These are phyloP conservation scores for Strobilomyces confusus DNA, from an alignment of 768 basidiomycete species.

Conservation along the genomic window DNA sequence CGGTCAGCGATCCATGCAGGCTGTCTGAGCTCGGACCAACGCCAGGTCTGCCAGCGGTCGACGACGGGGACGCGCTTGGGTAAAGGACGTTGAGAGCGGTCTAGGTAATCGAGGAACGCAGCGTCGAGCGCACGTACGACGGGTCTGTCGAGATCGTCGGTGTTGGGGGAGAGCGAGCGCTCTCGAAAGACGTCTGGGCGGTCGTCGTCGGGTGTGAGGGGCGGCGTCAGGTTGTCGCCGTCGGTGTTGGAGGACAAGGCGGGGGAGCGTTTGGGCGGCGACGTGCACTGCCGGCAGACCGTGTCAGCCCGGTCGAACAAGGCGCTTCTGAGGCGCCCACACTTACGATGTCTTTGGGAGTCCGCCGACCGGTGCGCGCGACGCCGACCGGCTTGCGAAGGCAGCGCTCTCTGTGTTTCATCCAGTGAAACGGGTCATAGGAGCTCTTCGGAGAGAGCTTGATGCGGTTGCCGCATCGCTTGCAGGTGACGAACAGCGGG, in stretches of 20 bases:
- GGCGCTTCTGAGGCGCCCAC: background rate
- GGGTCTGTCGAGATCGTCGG: conserved; percentile 20
- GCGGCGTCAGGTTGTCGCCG: conserved; percentile 30
- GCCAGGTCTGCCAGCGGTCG: conserved; percentile 33
- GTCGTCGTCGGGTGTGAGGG: conserved; percentile 36
- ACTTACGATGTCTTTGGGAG: conserved; percentile 25
- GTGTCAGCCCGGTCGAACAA: conserved; percentile 1
- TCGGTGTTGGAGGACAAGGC: conserved; percentile 29
- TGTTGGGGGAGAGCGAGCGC: conserved; percentile 23
- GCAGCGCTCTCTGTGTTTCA: conserved; percentile 59
- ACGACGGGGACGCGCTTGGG: conserved; percentile 21
- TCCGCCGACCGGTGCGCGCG: conserved; percentile 11
- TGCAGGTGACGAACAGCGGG: conserved; percentile 51
- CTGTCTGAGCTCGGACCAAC: conserved; percentile 31
- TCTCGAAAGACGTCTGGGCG: conserved; percentile 20
- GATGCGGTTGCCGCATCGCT: conserved; percentile 51
- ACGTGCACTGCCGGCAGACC: conserved; percentile 14
- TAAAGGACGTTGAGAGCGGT: conserved; percentile 23
- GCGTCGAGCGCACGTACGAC: conserved; percentile 26
- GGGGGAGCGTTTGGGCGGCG: conserved; percentile 21
- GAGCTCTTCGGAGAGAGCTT: conserved; percentile 65
- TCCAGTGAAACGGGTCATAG: conserved; percentile 67
- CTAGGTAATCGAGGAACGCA: conserved; percentile 21
- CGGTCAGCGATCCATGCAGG: conserved; percentile 22
- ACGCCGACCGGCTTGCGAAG: conserved; percentile 39